Base-by-base conservation (phyloP, 192 early-diverging fungal species). In the Glomus cerebriforme region DNA sequence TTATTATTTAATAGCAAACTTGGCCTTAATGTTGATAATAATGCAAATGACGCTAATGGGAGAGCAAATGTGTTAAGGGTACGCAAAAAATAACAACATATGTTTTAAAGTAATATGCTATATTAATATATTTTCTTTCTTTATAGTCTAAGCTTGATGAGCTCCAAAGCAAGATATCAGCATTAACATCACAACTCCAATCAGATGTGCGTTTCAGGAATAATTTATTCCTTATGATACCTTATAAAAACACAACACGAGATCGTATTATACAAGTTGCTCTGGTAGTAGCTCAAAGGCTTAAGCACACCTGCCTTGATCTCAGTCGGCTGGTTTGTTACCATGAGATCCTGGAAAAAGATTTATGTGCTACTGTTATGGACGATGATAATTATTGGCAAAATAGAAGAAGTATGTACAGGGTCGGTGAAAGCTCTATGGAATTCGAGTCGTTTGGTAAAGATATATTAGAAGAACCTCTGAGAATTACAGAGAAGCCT, bases 321-420 rank as follows among this genome's bases (percentile, higher is more conserved):
- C 81, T 92, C 45, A 90, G 88, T 60, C 85, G 90, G 35, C 79
- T 93, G 26, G 88, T 89, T 27, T 95, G 93, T 70, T 95, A 93
- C 84, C 87, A 90, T 10, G 91, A 92, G 34, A 89, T 92, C 69
- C 59, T 95, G 29, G 90, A 93, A 77, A 78, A 78, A 78, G 77
- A 78, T 70, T 78, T 78, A 78, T 78, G 77, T 59, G 35, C 60
- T 9, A 66, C 77, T 13, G 77, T 78, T 12, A 78, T 78, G 77
- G 77, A 78, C n/a, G 66, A 78, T 59, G 32, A 69, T 37, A 39
- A 69, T 32, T 78, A 78, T 69, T 78, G 77, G 77, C 27, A 29
- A 24, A 58, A 58, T 26, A 67, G 77, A 59, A 78, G 24, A 27
- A 78, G 77, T 59, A 69, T 65, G 65, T 27, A 58, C 29, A 78